A percentile compares a stretch with the other conserved stretches of the same genome.
Conservation (phyloP, 2,329 filamentous ascomycete genomes). For the Polychaeton citri region DNA sequence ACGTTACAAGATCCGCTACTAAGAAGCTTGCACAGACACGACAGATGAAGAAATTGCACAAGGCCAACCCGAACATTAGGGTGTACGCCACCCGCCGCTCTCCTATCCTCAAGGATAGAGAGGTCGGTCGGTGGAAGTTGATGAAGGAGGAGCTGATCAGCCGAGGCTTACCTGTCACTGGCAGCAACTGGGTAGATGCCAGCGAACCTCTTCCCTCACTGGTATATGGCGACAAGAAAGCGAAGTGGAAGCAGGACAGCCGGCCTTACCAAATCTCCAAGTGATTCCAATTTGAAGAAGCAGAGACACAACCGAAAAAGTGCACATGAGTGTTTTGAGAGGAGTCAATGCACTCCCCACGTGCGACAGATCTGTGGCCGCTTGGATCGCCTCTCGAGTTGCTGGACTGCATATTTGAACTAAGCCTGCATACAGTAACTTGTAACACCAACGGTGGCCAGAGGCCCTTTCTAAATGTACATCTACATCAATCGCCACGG, state of each 20-base stretch:
- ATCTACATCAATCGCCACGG: too few species aligned
- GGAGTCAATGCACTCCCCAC: too few species aligned
- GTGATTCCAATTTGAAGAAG: too few species aligned
- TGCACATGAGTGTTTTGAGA: too few species aligned
- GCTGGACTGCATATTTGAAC: too few species aligned
- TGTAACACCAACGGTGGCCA: too few species aligned
- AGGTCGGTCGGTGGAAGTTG: slow-evolving; percentile 64
- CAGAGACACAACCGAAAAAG: too few species aligned
- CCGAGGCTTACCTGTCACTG: slow-evolving; percentile 46
- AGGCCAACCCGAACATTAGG: slow-evolving; percentile 53
- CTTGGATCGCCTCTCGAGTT: too few species aligned
- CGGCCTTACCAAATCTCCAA: neutral
- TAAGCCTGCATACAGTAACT: too few species aligned
- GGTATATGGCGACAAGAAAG: neutral
- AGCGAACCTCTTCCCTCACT: neutral
- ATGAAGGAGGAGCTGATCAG: slow-evolving; percentile 57
- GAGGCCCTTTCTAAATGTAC: too few species aligned
- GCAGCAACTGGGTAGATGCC: slow-evolving; percentile 13
- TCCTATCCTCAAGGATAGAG: slow-evolving; percentile 57
- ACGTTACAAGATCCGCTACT: slow-evolving; percentile 26
- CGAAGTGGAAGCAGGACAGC: neutral
- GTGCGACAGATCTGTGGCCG: too few species aligned
- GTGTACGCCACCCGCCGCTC: slow-evolving; percentile 53
- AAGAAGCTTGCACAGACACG: slow-evolving; percentile 52
- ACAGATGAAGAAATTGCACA: slow-evolving; percentile 32